A percentile compares a stretch with the other conserved stretches of the same genome.
Evolutionary conservation across 2,329 filamentous ascomycete genomes (phyloP).

Genomic region (Apiospora rasikravindrae): DNA sequence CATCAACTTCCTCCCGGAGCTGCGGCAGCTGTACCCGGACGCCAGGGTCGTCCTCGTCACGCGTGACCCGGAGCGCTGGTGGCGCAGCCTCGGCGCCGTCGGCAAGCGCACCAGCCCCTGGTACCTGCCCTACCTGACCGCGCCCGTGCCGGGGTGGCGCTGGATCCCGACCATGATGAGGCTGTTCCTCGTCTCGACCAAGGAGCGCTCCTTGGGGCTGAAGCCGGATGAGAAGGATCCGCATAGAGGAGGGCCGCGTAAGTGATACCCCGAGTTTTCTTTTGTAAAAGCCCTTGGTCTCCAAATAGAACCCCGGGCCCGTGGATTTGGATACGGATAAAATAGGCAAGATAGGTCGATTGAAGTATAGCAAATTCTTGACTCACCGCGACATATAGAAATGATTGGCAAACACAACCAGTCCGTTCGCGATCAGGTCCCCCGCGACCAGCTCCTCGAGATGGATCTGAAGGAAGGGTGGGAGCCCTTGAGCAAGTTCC

Average conservation of each 20-base stretch:
- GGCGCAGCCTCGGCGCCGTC: slow-evolving; percentile 29
- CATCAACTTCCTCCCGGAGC: slow-evolving; percentile 16
- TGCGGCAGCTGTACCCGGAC: slow-evolving; percentile 14
- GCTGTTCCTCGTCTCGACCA: slow-evolving; percentile 21
- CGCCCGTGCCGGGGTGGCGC: slow-evolving; percentile 31
- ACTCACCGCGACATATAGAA: background rate
- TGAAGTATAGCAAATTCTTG: background rate
- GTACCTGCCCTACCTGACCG: slow-evolving; percentile 24
- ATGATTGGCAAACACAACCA: slow-evolving; percentile 22
- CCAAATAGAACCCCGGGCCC: background rate
- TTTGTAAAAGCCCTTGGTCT: no score
- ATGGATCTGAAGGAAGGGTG: slow-evolving; percentile 35
- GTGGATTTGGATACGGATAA: no score
- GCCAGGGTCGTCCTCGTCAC: slow-evolving; percentile 14
- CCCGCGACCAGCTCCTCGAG: slow-evolving; percentile 30
- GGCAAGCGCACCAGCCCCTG: slow-evolving; percentile 23
- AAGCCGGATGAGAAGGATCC: background rate
- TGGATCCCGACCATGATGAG: slow-evolving; percentile 26
- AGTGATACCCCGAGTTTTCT: background rate
- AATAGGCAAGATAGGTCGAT: background rate
- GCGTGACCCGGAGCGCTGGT: slow-evolving; percentile 28
- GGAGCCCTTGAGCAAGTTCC: slow-evolving; percentile 33
- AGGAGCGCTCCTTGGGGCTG: background rate
- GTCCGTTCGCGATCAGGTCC: slow-evolving; percentile 27
- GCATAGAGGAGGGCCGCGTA: background rate